Evolutionary conservation across 441 rosid species (phyloP).

Genomic region (Brassica hybrid): DNA sequence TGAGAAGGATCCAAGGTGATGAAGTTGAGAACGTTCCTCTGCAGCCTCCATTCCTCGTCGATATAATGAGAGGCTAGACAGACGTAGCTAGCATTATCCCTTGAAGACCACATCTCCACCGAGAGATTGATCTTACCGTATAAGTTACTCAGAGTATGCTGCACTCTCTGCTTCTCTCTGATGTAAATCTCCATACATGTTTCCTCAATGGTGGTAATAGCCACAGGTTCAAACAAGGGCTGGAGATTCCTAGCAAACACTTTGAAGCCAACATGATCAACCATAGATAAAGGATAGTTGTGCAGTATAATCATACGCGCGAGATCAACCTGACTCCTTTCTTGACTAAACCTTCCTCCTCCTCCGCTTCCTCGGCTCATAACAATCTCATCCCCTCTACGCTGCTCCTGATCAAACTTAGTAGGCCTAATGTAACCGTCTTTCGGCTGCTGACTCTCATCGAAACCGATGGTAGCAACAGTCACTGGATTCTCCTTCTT

Average conservation of each 20-base stretch:
- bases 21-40: conserved; percentile 81
- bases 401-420: conserved; percentile 77
- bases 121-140: conserved; percentile 85
- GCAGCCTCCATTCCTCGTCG: conserved; percentile 86
- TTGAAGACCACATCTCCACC: conserved; percentile 82
- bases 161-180: conserved; percentile 80
- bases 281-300: conserved; percentile 79
- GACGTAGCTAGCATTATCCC: conserved; percentile 58
- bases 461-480: conserved; percentile 60
- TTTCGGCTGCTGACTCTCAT: conserved; percentile 65
- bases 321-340: conserved; percentile 76
- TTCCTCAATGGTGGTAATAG: conserved; percentile 61
- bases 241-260: conserved; percentile 89
- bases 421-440: conserved; percentile 73
- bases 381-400: conserved; percentile 62
- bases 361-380: conserved; percentile 64
- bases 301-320: conserved; percentile 93
- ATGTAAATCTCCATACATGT: conserved; percentile 78
- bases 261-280: conserved; percentile 90
- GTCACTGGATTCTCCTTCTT: conserved; percentile 67
- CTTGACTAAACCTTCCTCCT: conserved; percentile 75
- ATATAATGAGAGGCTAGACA: conserved; percentile 82
- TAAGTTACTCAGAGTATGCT: conserved; percentile 59
- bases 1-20: conserved; percentile 80
- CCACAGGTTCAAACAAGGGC: conserved; percentile 78